Evolutionary conservation across 2,329 filamentous ascomycete genomes (phyloP).

Genomic region (Plenodomus tracheiphilus): DNA sequence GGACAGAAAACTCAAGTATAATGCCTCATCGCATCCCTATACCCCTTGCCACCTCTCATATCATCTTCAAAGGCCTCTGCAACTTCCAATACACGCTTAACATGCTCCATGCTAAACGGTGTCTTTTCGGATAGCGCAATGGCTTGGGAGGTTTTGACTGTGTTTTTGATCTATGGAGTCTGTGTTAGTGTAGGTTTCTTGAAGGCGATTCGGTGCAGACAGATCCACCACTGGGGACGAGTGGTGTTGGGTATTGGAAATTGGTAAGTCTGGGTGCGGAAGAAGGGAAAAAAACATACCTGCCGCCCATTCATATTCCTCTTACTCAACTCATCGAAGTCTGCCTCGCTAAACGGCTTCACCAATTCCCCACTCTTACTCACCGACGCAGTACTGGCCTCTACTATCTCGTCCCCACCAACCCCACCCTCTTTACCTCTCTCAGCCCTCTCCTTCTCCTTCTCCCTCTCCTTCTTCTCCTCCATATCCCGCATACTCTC

Average conservation of each 20-base stretch:
- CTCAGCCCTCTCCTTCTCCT: constrained; percentile 39
- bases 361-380: constrained; percentile 3
- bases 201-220: too few relatives aligned
- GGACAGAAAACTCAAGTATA: constrained; percentile 58
- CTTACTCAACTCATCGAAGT: constrained; percentile 68
- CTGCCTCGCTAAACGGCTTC: constrained; percentile 65
- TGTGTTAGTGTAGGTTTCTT: too few relatives aligned
- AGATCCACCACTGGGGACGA: too few relatives aligned
- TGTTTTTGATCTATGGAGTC: constrained; percentile 91
- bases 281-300: constrained; percentile 46
- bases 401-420: constrained; percentile 1
- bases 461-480: constrained; percentile 48
- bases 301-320: constrained; percentile 71
- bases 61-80: constrained; percentile 82
- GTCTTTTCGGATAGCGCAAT: constrained; percentile 76
- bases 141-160: constrained; percentile 79
- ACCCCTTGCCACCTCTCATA: constrained; percentile 78
- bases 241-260: too few relatives aligned
- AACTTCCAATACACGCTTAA: constrained; percentile 81
- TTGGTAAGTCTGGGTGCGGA: too few relatives aligned
- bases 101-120: constrained; percentile 74
- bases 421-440: background rate
- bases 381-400: background rate
- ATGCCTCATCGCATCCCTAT: constrained; percentile 80
- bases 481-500: constrained; percentile 60